Evolutionary conservation across 352 stramenopile genomes (phyloP).

Genomic region (Pythium chondricola): DNA sequence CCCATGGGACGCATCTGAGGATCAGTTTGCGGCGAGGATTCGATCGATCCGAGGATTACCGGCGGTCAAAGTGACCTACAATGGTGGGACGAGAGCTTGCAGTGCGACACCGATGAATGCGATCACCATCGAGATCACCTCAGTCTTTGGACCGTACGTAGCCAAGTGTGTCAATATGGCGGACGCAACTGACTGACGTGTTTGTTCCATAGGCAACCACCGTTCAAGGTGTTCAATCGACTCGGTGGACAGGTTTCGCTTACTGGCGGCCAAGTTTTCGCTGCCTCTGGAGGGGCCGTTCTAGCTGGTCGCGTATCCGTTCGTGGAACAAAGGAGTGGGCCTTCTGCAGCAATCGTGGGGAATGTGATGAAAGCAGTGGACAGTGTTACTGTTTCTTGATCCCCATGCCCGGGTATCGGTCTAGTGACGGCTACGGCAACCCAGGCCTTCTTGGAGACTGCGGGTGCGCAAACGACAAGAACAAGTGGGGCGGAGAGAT

Average conservation of each 20-base stretch:
- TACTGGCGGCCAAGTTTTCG: slow-evolving; percentile 44
- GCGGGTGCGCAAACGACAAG: slow-evolving; percentile 79
- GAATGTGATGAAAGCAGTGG: slow-evolving; percentile 68
- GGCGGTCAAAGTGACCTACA: slow-evolving; percentile 45
- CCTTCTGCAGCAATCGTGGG: slow-evolving; percentile 84
- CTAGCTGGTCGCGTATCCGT: slow-evolving; percentile 43
- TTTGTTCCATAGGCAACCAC: slow-evolving; percentile 30
- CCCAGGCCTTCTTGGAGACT: slow-evolving; percentile 85
- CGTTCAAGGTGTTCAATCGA: slow-evolving; percentile 47
- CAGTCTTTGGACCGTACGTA: slow-evolving; percentile 52
- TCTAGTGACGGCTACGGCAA: slow-evolving; percentile 86
- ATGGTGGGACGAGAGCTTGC: slow-evolving; percentile 30
- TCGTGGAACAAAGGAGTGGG: slow-evolving; percentile 86
- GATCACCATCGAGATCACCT: slow-evolving; percentile 57
- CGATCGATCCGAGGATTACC: slow-evolving; percentile 23
- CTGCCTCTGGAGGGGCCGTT: slow-evolving; percentile 29
- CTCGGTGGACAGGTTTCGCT: slow-evolving; percentile 30
- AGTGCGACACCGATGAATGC: slow-evolving; percentile 32
- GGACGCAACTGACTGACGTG: neutral
- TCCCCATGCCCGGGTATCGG: slow-evolving; percentile 73
- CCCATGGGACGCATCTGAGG: slow-evolving; percentile 38
- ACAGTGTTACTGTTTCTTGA: slow-evolving; percentile 44
- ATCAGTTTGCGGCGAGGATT: slow-evolving; percentile 51
- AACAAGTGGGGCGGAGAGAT: slow-evolving; percentile 69
- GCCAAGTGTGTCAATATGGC: neutral